Percentiles rank a stretch among this genome's conserved stretches.
Evolutionary conservation across 2,329 filamentous ascomycete genomes (phyloP).

Genomic region (Orbilia blumenaviensis): DNA sequence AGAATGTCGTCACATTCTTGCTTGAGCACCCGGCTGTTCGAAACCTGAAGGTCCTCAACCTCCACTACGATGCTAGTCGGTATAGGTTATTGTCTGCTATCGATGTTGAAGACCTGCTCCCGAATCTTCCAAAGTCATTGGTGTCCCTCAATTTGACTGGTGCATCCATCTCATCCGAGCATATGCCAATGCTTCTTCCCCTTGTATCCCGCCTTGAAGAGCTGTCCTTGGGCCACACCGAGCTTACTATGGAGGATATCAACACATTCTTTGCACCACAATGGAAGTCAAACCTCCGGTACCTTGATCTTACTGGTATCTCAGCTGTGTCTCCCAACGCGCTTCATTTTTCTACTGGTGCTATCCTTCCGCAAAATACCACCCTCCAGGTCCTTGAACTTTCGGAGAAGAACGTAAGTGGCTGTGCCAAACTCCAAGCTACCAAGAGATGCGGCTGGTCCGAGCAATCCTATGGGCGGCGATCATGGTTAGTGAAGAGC

Average conservation of each 20-base stretch:
- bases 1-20: conserved; percentile 75
- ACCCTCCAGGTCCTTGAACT: conserved; percentile 82
- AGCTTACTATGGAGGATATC: conserved; percentile 72
- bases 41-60: conserved; percentile 75
- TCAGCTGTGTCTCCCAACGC: conserved; percentile 67
- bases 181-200: conserved; percentile 71
- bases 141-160: conserved; percentile 80
- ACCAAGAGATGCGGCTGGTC: conserved; percentile 45
- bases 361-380: conserved; percentile 63
- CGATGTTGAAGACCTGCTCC: conserved; percentile 73
- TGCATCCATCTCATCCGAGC: conserved; percentile 72
- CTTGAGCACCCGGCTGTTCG: conserved; percentile 74
- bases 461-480: conserved; percentile 69
- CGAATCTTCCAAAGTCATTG: conserved; percentile 72
- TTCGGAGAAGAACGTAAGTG: conserved; percentile 72
- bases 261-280: conserved; percentile 70
- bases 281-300: conserved; percentile 68
- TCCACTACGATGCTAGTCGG: conserved; percentile 76
- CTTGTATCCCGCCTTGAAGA: conserved; percentile 79
- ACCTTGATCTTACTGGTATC: conserved; percentile 79
- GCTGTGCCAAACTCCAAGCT: conserved; percentile 64
- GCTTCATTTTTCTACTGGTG: conserved; percentile 68
- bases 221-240: conserved; percentile 73
- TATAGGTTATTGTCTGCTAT: conserved; percentile 75
- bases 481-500: conserved; percentile 71